Evolutionary conservation across 179 eudicot genomes (phyloP), one percentile per base, ranked within the genome.

Genomic region (Sideroxylon spinosum): DNA sequence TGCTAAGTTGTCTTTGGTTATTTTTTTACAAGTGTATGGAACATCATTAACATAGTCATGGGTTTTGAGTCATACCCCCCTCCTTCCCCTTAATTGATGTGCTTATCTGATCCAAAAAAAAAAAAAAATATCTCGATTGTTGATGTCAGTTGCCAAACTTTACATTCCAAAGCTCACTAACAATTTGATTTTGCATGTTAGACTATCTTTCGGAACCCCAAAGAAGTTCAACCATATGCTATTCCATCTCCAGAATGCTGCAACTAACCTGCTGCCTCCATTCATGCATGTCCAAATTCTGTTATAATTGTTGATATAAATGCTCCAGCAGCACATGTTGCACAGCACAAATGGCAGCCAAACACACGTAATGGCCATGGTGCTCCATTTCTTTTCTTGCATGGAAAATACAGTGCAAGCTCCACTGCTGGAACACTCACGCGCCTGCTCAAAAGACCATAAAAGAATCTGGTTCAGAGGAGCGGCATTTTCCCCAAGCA

Each of bases 281-380:
- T 96, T 82, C 88, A 82, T 71, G 99, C 97, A 72, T 91, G 92
- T 29, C 81, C 94, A n/a, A 96, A 96, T 86, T 91, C 97, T 77
- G 84, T 96, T 70, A 64, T 96, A 53, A 87, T 91, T 78, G 97
- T 88, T 66, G 97, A 96, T 85, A 82, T 81, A 59, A 90, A 91
- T 82, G 99, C 94, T 78, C 99, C 99, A 48, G 93, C 97, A 72
- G 98, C 97, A 76, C 95, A 86, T 78, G 86, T 96, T 82, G 99
- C 94, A 44, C 94, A 91, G 46, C 99, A 96, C 85, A 96, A 89
- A 84, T 96, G 99, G 99, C 99, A 94, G 84, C 99, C 99, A 78
- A 92, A 96, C 84, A 94, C 99, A 61, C 98, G 97, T 57, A 98
- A 94, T 91, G 98, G 95, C 64, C 93, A 90, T 57, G 99, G 97